A percentile compares a stretch with the other conserved stretches of the same genome.
phyloP scores from a whole-genome alignment of 2,329 filamentous ascomycete species.

The Scolecobasidium constrictum region DNA sequence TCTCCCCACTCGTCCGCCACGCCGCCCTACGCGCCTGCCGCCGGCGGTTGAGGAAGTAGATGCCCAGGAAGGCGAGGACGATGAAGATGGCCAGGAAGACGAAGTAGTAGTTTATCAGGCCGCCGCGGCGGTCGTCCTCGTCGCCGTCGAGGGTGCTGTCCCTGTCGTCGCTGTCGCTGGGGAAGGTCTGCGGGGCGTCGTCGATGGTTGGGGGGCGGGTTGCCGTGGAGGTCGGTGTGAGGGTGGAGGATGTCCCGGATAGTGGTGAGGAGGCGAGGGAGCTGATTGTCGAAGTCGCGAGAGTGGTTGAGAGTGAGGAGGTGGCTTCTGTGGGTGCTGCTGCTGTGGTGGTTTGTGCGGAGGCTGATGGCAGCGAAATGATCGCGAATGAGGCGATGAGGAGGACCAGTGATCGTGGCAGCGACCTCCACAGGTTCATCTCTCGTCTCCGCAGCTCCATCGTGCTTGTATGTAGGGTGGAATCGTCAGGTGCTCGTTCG shows the following conservation, averaged over 20 bases:
- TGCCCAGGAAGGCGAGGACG: conserved; percentile 28
- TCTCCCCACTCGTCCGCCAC: conserved; percentile 18
- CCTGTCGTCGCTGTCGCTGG: not conserved
- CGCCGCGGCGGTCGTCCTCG: conserved; percentile 8
- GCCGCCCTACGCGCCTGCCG: conserved; percentile 24
- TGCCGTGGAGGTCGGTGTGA: not conserved
- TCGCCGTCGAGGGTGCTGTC: conserved; percentile 1
- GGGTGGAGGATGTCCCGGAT: not conserved
- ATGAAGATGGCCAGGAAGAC: conserved; percentile 45
- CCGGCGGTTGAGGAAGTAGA: conserved; percentile 35
- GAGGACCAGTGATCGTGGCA: no score
- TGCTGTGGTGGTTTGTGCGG: no score
- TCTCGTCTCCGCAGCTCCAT: no score
- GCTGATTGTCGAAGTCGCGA: not conserved
- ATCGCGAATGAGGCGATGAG: no score
- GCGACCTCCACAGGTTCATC: no score
- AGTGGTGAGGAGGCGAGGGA: not conserved
- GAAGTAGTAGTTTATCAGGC: conserved; percentile 40
- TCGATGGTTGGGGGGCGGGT: not conserved
- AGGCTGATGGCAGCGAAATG: no score
- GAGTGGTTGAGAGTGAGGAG: not conserved
- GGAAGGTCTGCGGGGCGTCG: not conserved
- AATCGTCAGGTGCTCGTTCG: no score
- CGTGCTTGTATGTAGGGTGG: no score
- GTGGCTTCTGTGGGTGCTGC: not conserved